A percentile compares a stretch with the other conserved stretches of the same genome.
phyloP scores from a whole-genome alignment of 805 yeast species.

The Saccharomycopsis amapae region DNA sequence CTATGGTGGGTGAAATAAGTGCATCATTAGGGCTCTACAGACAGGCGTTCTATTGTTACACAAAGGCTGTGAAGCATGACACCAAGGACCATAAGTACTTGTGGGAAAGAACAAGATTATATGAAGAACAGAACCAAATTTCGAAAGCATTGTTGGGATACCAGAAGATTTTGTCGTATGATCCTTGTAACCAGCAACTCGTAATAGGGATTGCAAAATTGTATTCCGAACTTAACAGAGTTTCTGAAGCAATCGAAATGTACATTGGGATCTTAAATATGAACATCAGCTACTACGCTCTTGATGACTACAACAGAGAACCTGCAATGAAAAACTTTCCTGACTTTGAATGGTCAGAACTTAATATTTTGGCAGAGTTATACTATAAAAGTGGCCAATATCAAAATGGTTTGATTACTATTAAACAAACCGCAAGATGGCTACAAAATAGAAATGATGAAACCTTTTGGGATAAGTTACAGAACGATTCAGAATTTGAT shows the following conservation, averaged over 20 bases:
- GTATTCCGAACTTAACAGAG: constrained; percentile 45
- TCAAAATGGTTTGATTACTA: constrained; percentile 52
- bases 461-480: constrained; percentile 36
- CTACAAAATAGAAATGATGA: constrained; percentile 37
- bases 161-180: constrained; percentile 45
- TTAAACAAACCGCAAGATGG: constrained; percentile 77
- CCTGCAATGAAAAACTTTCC: constrained; percentile 33
- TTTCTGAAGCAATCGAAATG: constrained; percentile 66
- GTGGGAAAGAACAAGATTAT: constrained; percentile 58
- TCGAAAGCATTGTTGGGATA: constrained; percentile 73
- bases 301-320: constrained; percentile 22
- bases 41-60: constrained; percentile 75
- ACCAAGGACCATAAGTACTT: constrained; percentile 47
- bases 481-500: constrained; percentile 76
- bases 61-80: constrained; percentile 42
- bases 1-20: constrained; percentile 62
- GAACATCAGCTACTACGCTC: constrained; percentile 35
- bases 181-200: constrained; percentile 54
- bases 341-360: constrained; percentile 78
- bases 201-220: constrained; percentile 54
- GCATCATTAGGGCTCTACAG: constrained; percentile 57
- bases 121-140: constrained; percentile 55
- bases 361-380: constrained; percentile 77
- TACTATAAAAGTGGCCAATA: constrained; percentile 64
- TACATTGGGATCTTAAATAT: constrained; percentile 57